Base-by-base conservation (phyloP, 257 asterid genomes). In the Solanum sparsipilum region DNA sequence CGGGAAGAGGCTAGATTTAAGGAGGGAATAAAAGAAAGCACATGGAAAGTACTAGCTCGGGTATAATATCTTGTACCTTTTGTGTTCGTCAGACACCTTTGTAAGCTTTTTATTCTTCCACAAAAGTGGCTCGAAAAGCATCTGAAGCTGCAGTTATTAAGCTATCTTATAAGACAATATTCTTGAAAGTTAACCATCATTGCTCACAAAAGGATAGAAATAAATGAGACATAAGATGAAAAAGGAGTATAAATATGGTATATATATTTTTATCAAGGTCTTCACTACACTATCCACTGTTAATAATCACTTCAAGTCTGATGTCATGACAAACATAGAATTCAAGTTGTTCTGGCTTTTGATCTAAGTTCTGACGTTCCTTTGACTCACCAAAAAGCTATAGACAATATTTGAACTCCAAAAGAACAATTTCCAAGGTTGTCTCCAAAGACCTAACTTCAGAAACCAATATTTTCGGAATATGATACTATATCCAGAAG, bases 111-210 rank as follows among this genome's bases (percentile, higher is more conserved):
- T 91, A 7, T 90, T 94, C 94, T 94, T 95, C 99, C 99, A 96
- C 82, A 93, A 89, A 88, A 95, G 86, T 56, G 99, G 99, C 92
- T 95, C 99, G 89, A 94, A 78, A 86, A 96, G 92, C 68, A 96
- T 56, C 85, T 94, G 98, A 91, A 95, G 90, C 99, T 96, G 96
- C 89, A 91, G 91, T 90, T 56, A 87, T 81, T 83, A 81, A 83
- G 56, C 29, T 36, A 75, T 52, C 72, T 71, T 71, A 41, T 75
- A 46, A 81, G 74, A 85, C 46, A 70, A 44, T 39, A 88, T 44
- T 31, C 31, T 27, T 76, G 60, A 88, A 44, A 71, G 76, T 18
- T 83, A 83, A 83, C 35, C 70, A 85, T 39, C 84, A 85, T 5
- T 20, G 86, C 38, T 70, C 73, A 85, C 75, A 68, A 27, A 82